These are phyloP conservation scores for Boletus calvinii DNA, from an alignment of 1,284 basidiomycete genomes.

Conservation along the genomic window DNA sequence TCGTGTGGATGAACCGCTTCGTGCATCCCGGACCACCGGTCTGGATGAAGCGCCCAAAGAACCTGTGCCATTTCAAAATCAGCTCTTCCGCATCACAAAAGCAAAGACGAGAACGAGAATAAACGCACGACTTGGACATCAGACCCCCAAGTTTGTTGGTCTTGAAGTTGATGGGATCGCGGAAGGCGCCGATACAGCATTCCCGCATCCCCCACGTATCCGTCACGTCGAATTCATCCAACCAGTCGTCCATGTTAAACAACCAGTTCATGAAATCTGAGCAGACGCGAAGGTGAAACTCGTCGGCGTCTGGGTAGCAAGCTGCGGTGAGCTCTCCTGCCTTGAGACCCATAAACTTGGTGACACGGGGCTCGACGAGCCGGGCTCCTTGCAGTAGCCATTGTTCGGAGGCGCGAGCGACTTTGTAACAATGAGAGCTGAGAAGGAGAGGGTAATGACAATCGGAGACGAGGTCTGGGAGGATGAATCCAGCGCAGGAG, in stretches of 20 bases:
- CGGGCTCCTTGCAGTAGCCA: constrained; percentile 57
- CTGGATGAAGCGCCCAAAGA: constrained; percentile 50
- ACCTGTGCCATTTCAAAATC: constrained; percentile 35
- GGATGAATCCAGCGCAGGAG: constrained; percentile 43
- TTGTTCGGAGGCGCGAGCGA: constrained; percentile 53
- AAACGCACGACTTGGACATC: constrained; percentile 53
- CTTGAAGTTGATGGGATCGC: constrained; percentile 43
- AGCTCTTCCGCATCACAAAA: constrained; percentile 9
- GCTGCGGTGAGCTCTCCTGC: constrained; percentile 66
- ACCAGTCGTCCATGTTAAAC: constrained; percentile 57
- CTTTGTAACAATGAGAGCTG: constrained; percentile 51
- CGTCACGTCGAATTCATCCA: constrained; percentile 46
- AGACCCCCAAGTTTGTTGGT: constrained; percentile 51
- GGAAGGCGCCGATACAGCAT: constrained; percentile 54
- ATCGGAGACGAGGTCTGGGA: constrained; percentile 64
- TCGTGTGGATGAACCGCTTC: constrained; percentile 54
- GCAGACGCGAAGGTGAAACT: constrained; percentile 59
- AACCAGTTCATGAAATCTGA: constrained; percentile 60
- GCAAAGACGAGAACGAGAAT: constrained; percentile 11
- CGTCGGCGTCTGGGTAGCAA: constrained; percentile 56
- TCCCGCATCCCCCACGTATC: constrained; percentile 40
- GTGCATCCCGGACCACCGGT: constrained; percentile 52
- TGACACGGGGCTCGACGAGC: constrained; percentile 50
- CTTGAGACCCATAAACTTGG: constrained; percentile 55
- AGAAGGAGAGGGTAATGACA: constrained; percentile 56